Evolutionary conservation across 495 filamentous ascomycete species (phyloP).

Genomic region (Penicillium coffeae): DNA sequence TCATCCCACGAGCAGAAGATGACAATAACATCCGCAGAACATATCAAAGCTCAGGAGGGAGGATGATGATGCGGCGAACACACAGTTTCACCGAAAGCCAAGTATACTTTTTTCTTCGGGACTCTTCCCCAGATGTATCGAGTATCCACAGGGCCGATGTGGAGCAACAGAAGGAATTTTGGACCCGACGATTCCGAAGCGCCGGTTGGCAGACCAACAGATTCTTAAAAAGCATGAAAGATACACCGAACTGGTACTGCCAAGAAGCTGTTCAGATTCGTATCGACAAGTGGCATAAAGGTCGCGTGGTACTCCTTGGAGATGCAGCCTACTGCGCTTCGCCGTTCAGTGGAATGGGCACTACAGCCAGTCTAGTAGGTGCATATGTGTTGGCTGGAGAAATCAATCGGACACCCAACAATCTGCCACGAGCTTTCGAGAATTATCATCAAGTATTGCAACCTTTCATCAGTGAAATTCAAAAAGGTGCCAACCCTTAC

Average conservation of each 20-base stretch:
- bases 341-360: conserved; percentile 49
- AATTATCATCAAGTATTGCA: conserved; percentile 25
- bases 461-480: conserved; percentile 28
- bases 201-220: conserved; percentile 43
- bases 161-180: conserved; percentile 26
- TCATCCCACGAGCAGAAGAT: conserved; percentile 28
- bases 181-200: conserved; percentile 28
- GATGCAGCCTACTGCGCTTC: conserved; percentile 54
- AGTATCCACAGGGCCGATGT: conserved; percentile 12
- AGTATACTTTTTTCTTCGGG: conserved; percentile 21
- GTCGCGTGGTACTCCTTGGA: conserved; percentile 49
- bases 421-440: conserved; percentile 22
- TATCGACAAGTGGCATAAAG: conserved; percentile 40
- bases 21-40: conserved; percentile 25
- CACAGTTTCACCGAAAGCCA: conserved; percentile 19
- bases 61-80: conserved; percentile 24
- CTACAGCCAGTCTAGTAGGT: conserved; percentile 40
- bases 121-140: conserved; percentile 14
- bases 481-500: conserved; percentile 15
- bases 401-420: conserved; percentile 23
- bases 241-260: conserved; percentile 48
- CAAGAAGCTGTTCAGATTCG: conserved; percentile 39
- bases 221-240: conserved; percentile 38
- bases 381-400: conserved; percentile 55
- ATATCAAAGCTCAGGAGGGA: conserved; percentile 18